Percentiles rank a stretch among this genome's conserved stretches.
Conservation (phyloP, 148 eudicot species). For the Chenopodium berlandieri region DNA sequence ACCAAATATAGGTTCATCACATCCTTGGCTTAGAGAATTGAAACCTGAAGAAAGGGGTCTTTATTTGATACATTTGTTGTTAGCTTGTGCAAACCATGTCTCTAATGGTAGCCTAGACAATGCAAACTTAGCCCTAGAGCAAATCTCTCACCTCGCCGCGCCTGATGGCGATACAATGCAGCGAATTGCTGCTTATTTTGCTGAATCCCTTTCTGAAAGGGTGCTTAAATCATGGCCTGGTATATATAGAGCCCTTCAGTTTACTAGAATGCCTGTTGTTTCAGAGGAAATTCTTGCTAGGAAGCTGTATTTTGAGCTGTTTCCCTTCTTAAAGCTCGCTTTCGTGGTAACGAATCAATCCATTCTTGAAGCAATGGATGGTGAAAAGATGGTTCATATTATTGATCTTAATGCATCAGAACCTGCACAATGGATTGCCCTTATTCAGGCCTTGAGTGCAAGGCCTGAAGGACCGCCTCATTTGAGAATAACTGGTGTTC, state of each 20-base stretch:
- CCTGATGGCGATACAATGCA: conserved; percentile 98
- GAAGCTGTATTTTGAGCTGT: conserved; percentile 71
- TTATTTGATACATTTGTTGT: conserved; percentile 77
- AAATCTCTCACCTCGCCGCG: conserved; percentile 77
- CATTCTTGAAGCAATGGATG: conserved; percentile 91
- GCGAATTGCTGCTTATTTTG: conserved; percentile 85
- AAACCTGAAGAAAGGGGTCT: conserved; percentile 92
- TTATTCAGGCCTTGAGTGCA: conserved; percentile 74
- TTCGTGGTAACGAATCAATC: conserved; percentile 77
- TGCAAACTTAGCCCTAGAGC: conserved; percentile 80
- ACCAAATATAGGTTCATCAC: conserved; percentile 56
- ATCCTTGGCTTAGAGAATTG: conserved; percentile 80
- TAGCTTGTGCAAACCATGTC: conserved; percentile 89
- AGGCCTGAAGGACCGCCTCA: conserved; percentile 96
- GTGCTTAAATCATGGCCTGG: conserved; percentile 86
- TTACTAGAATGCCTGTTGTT: conserved; percentile 50
- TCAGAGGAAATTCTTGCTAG: conserved; percentile 57
- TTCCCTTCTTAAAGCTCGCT: conserved; percentile 79
- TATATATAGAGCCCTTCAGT: conserved; percentile 66
- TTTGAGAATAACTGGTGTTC: conserved; percentile 88
- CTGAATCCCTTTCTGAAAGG: conserved; percentile 85
- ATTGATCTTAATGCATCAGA: conserved; percentile 80
- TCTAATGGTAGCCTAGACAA: conserved; percentile 64
- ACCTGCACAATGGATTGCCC: conserved; percentile 85
- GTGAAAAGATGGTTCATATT: conserved; percentile 92